Conservation (phyloP, 208 protist species). For the Kentomonas sorsogonicus region DNA sequence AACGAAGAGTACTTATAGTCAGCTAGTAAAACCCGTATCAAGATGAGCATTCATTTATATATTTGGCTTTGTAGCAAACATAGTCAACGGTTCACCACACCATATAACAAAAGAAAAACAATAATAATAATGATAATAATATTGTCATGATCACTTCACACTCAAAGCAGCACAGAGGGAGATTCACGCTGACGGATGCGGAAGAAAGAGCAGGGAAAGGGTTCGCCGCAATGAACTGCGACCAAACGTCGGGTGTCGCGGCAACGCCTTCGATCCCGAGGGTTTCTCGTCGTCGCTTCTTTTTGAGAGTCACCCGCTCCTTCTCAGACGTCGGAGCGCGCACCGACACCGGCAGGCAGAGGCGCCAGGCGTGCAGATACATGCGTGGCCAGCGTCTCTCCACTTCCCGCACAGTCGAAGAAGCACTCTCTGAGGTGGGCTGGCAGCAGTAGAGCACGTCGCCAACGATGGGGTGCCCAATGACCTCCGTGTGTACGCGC, state of each 20-base stretch:
- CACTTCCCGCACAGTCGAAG: too few species aligned
- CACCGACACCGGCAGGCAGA: background rate
- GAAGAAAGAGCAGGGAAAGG: background rate
- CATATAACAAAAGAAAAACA: background rate
- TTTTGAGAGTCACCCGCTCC: too few species aligned
- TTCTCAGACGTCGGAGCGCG: too few species aligned
- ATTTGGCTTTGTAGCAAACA: too few species aligned
- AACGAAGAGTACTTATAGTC: background rate
- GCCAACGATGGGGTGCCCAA: slow-evolving; percentile 85
- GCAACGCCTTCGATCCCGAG: too few species aligned
- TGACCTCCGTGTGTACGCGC: slow-evolving; percentile 68
- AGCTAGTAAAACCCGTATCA: background rate
- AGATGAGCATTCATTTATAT: slow-evolving; percentile 1
- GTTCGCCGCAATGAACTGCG: too few species aligned
- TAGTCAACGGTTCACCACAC: too few species aligned
- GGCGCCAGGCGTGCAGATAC: slow-evolving; percentile 4
- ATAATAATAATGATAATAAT: background rate
- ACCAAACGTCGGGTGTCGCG: too few species aligned
- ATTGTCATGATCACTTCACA: background rate
- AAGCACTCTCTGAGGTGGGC: too few species aligned
- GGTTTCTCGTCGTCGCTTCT: too few species aligned
- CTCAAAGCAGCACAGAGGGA: background rate
- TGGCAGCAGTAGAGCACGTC: slow-evolving; percentile 70
- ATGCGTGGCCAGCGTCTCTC: background rate
- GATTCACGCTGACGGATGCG: background rate